Percentiles rank a stretch among this genome's conserved stretches.
Evolutionary conservation across 2,329 filamentous ascomycete genomes (phyloP).

Genomic region (Sclerotinia subarctica): DNA sequence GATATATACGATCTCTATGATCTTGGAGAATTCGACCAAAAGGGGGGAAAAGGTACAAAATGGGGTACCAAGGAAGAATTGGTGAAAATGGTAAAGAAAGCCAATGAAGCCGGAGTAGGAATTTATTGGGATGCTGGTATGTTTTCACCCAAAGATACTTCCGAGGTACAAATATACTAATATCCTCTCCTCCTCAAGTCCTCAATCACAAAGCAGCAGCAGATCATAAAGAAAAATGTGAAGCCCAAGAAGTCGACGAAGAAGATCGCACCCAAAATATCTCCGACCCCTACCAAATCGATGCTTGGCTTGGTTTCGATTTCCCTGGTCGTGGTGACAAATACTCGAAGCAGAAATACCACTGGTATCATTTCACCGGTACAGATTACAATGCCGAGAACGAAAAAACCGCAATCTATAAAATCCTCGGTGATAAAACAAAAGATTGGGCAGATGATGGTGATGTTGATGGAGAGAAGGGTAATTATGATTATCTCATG

Average conservation of each 20-base stretch:
- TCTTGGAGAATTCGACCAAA: slow-evolving; percentile 70
- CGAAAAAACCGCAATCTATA: slow-evolving; percentile 60
- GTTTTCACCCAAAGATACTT: background rate
- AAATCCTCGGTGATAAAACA: slow-evolving; percentile 56
- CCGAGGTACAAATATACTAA: background rate
- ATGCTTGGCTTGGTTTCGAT: slow-evolving; percentile 65
- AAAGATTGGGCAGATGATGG: slow-evolving; percentile 64
- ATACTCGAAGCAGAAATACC: slow-evolving; percentile 62
- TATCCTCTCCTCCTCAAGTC: slow-evolving; percentile 42
- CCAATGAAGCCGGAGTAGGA: slow-evolving; percentile 52
- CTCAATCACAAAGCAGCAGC: slow-evolving; percentile 70
- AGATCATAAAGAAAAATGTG: slow-evolving; percentile 60
- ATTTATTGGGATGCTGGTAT: slow-evolving; percentile 61
- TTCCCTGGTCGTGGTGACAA: slow-evolving; percentile 58
- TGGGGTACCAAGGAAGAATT: slow-evolving; percentile 66
- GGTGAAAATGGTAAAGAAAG: slow-evolving; percentile 48
- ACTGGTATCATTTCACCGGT: slow-evolving; percentile 65
- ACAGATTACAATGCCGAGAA: slow-evolving; percentile 60
- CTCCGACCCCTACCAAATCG: slow-evolving; percentile 57
- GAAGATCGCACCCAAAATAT: slow-evolving; percentile 56
- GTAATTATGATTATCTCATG: slow-evolving; percentile 71
- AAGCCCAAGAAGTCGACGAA: slow-evolving; percentile 61
- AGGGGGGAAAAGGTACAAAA: slow-evolving; percentile 60
- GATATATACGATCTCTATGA: slow-evolving; percentile 70
- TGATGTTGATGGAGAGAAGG: slow-evolving; percentile 55